Base-by-base conservation (phyloP, 2,329 filamentous ascomycete species). In the Clarireedia monteithiana region DNA sequence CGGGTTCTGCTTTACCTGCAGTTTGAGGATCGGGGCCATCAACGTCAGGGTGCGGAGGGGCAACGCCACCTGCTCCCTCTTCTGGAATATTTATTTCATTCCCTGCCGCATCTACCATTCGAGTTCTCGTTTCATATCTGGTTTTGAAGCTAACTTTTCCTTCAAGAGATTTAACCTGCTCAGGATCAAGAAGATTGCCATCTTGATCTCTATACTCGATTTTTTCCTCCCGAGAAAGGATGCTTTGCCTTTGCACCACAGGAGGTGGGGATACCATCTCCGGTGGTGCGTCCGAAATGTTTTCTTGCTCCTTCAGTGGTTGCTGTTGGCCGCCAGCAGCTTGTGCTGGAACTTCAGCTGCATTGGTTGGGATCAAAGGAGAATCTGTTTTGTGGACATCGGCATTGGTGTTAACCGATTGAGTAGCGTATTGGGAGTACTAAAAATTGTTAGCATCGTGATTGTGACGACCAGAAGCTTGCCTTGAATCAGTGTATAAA, bases 141-240 rank as follows among this genome's bases (percentile, higher is more conserved):
- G 94, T 97, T 75, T 95, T 85, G 75, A 99, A 96, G 66, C 90
- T 89, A 58, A 97, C 91, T 73, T 96, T 95, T 66, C 92, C 94
- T 71, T 92, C 82, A 34, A 99, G 82, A 20, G 81, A 82, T 66
- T 87, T 83, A 58, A 99, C 91, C 69, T 96, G 83, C 67, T 91
- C 88, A 54, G 87, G 83, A 67, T 92, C 77, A 34, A 99, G 81
- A 34, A 97, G 71, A 68, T 96, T 96, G 62, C 94, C 94, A 64
- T 95, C 79, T 71, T 96, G 89, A 71, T 97, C 94, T 53, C 94
- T 88, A 74, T 96, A 99, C 73, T 97, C 94, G 48, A 97, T 77
- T 63, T 85, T 86, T 73, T 96, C 88, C 72, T 95, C 88, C 54
- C 83, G 63, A 15, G 67, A 69, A 38, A 70, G 26, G 6, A 70